Percentiles rank a stretch among this genome's conserved stretches.
Evolutionary conservation across 2,329 filamentous ascomycete genomes (phyloP).

Genomic region (Curvularia eragrostidis): DNA sequence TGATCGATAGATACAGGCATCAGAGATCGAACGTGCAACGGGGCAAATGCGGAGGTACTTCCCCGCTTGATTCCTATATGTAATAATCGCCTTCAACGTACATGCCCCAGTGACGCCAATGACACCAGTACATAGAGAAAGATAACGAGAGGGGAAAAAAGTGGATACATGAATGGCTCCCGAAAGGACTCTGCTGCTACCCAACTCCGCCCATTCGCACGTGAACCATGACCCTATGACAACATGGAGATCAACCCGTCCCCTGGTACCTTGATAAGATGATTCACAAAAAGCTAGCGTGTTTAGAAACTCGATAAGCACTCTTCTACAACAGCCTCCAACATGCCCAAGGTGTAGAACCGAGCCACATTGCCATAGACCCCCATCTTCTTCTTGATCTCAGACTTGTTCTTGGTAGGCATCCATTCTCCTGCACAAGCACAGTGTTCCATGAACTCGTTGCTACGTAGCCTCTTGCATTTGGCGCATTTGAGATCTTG

Average conservation of each 20-base stretch:
- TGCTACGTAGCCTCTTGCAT: conserved; percentile 70
- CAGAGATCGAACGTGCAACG: conserved; percentile 3
- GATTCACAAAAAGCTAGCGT: neutral
- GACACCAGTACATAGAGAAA: neutral
- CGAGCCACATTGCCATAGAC: conserved; percentile 77
- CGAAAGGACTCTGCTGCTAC: neutral
- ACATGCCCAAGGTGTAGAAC: conserved; percentile 82
- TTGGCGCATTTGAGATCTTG: conserved; percentile 91
- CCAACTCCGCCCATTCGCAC: neutral
- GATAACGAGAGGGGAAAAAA: neutral
- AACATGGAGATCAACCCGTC: neutral
- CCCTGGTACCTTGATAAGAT: neutral
- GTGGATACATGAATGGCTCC: neutral
- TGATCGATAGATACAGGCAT: conserved; percentile 6
- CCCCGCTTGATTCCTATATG: conserved; percentile 15
- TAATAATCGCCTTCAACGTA: conserved; percentile 6
- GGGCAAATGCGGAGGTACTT: neutral
- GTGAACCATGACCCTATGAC: neutral
- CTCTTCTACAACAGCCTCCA: conserved; percentile 75
- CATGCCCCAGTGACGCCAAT: neutral
- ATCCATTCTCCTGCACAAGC: conserved; percentile 88
- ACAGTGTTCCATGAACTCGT: conserved; percentile 97
- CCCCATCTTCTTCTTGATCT: conserved; percentile 68
- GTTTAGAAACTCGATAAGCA: conserved; percentile 58
- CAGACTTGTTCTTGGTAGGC: conserved; percentile 70